phyloP scores from a whole-genome alignment of 1,139 yeast species.

The Geotrichum restrictum region DNA sequence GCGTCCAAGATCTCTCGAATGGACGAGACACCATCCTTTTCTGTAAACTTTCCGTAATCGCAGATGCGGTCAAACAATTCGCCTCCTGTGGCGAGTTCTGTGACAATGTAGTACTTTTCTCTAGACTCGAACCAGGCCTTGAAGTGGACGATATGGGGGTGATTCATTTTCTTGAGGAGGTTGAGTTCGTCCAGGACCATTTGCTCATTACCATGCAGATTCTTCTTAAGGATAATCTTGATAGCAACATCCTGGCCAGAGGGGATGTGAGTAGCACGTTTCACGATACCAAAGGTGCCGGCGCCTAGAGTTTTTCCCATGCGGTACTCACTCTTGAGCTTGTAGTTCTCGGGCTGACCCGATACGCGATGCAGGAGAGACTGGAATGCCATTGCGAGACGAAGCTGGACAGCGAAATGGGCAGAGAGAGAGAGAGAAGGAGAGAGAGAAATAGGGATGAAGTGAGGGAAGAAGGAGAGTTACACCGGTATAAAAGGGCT shows the following conservation, averaged over 20 bases:
- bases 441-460: neutral
- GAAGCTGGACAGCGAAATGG: neutral
- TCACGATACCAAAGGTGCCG: constrained; percentile 85
- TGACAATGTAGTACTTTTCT: constrained; percentile 46
- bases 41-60: constrained; percentile 73
- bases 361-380: constrained; percentile 37
- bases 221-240: constrained; percentile 77
- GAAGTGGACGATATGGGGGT: constrained; percentile 79
- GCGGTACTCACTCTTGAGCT: constrained; percentile 58
- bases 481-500: too few species aligned
- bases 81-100: constrained; percentile 82
- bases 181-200: constrained; percentile 71
- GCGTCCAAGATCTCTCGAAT: constrained; percentile 71
- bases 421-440: neutral
- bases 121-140: constrained; percentile 85
- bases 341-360: constrained; percentile 71
- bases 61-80: constrained; percentile 84
- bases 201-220: constrained; percentile 68
- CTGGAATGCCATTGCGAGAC: constrained; percentile 10
- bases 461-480: neutral
- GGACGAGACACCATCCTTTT: constrained; percentile 71
- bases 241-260: constrained; percentile 77
- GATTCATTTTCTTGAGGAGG: constrained; percentile 60
- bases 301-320: constrained; percentile 85
- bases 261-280: constrained; percentile 60